These are phyloP conservation scores for Penicillium flavigenum DNA, from an alignment of 495 filamentous ascomycete species.

Conservation along the genomic window DNA sequence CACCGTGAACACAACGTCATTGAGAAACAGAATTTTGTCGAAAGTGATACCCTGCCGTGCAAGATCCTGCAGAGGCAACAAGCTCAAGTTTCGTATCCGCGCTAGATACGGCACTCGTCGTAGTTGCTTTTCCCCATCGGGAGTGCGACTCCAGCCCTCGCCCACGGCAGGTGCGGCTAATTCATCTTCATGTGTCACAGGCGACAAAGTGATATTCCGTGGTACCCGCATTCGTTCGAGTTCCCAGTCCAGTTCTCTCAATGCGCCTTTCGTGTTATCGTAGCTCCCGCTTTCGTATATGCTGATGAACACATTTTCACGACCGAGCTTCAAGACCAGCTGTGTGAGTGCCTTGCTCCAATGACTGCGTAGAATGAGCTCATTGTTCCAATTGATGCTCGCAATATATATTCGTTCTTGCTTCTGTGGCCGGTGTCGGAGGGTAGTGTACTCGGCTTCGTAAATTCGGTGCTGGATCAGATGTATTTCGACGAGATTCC, in stretches of 20 bases:
- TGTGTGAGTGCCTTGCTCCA: conserved; percentile 62
- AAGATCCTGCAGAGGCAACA: conserved; percentile 48
- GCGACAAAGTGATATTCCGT: conserved; percentile 52
- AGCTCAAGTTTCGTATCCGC: conserved; percentile 56
- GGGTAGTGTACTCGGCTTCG: conserved; percentile 20
- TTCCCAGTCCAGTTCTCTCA: conserved; percentile 57
- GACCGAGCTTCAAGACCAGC: conserved; percentile 55
- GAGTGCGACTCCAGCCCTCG: conserved; percentile 59
- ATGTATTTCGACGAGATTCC: conserved; percentile 28
- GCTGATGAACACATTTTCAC: conserved; percentile 68
- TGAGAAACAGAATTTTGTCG: conserved; percentile 70
- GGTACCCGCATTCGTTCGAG: conserved; percentile 54
- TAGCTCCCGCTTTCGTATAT: conserved; percentile 71
- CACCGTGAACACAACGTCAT: conserved; percentile 74
- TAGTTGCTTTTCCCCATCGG: conserved; percentile 51
- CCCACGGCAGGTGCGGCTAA: conserved; percentile 36
- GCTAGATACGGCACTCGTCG: conserved; percentile 71
- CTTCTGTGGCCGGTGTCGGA: conserved; percentile 18
- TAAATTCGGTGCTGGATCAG: conserved; percentile 21
- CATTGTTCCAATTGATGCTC: conserved; percentile 70
- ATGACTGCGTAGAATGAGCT: conserved; percentile 55
- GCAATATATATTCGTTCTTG: conserved; percentile 61
- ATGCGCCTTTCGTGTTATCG: conserved; percentile 65
- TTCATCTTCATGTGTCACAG: conserved; percentile 57
- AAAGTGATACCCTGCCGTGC: conserved; percentile 51